phyloP scores from a whole-genome alignment of 2,329 filamentous ascomycete genomes.

The Monosporascus cannonballus region DNA sequence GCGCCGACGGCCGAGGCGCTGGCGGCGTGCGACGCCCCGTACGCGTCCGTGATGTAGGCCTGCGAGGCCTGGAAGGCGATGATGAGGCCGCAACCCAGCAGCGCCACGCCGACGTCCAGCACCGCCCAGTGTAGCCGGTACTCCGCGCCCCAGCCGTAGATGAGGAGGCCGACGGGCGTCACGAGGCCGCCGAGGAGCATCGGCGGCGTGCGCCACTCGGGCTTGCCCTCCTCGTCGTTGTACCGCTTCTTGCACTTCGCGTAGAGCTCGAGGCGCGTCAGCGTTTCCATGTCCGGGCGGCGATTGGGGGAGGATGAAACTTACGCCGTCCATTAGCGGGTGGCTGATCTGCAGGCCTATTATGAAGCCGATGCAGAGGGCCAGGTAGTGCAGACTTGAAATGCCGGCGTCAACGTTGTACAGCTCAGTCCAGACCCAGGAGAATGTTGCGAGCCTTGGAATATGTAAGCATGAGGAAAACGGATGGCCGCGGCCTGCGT shows the following conservation, averaged over 20 bases:
- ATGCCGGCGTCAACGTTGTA: slow-evolving; percentile 35
- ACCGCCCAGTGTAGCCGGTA: slow-evolving; percentile 41
- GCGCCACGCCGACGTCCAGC: slow-evolving; percentile 49
- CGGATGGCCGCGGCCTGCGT: no score
- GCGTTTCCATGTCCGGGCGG: neutral
- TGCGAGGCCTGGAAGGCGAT: slow-evolving; percentile 52
- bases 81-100: slow-evolving; percentile 44
- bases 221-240: slow-evolving; percentile 4
- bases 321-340: slow-evolving; percentile 23
- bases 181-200: slow-evolving; percentile 28
- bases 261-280: slow-evolving; percentile 2
- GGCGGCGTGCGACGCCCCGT: neutral
- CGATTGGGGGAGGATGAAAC: neutral
- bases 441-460: slow-evolving; percentile 30
- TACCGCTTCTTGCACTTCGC: neutral
- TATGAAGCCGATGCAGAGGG: slow-evolving; percentile 35
- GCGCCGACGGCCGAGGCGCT: neutral
- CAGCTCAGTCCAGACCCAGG: slow-evolving; percentile 32
- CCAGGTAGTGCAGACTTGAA: slow-evolving; percentile 40
- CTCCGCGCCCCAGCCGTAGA: slow-evolving; percentile 42
- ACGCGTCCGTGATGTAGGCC: slow-evolving; percentile 35
- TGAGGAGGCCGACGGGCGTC: slow-evolving; percentile 42
- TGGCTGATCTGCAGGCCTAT: slow-evolving; percentile 26
- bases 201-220: slow-evolving; percentile 10
- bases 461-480: neutral